Conservation (phyloP, 192 early-diverging fungal species). For the Irineochytrium annulatum region DNA sequence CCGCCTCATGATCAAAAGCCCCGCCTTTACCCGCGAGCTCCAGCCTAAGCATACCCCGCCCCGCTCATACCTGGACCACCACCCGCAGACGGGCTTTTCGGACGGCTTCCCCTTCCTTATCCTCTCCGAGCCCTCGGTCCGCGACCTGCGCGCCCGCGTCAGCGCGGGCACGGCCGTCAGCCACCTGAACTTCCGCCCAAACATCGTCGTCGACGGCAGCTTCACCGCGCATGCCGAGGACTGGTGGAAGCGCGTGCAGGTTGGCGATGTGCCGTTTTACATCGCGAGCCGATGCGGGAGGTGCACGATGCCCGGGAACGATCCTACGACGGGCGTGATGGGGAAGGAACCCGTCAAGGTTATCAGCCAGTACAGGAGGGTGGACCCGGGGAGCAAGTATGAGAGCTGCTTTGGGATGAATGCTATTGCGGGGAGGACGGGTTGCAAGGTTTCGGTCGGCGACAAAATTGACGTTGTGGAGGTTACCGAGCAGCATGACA, state of each 20-base stretch:
- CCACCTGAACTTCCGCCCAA: constrained; percentile 67
- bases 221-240: constrained; percentile 67
- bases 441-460: constrained; percentile 23
- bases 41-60: constrained; percentile 42
- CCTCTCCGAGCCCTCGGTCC: constrained; percentile 51
- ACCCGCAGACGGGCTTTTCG: constrained; percentile 66
- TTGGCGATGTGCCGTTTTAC: constrained; percentile 26
- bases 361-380: constrained; percentile 31
- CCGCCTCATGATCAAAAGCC: constrained; percentile 49
- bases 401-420: constrained; percentile 43
- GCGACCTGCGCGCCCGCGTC: constrained; percentile 59
- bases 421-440: constrained; percentile 12
- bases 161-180: constrained; percentile 8
- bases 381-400: constrained; percentile 33
- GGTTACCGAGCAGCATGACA: constrained; percentile 21
- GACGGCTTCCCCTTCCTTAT: constrained; percentile 75
- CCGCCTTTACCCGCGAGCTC: constrained; percentile 33
- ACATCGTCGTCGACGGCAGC: constrained; percentile 48
- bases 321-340: constrained; percentile 23
- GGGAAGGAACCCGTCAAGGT: constrained; percentile 23
- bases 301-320: constrained; percentile 37
- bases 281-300: constrained; percentile 36
- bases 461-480: constrained; percentile 23
- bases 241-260: constrained; percentile 53
- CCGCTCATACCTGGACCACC: constrained; percentile 8